Evolutionary conservation across 2,329 filamentous ascomycete genomes (phyloP), one percentile per base, ranked within the genome.

Genomic region (Phyllosticta ampelicida): DNA sequence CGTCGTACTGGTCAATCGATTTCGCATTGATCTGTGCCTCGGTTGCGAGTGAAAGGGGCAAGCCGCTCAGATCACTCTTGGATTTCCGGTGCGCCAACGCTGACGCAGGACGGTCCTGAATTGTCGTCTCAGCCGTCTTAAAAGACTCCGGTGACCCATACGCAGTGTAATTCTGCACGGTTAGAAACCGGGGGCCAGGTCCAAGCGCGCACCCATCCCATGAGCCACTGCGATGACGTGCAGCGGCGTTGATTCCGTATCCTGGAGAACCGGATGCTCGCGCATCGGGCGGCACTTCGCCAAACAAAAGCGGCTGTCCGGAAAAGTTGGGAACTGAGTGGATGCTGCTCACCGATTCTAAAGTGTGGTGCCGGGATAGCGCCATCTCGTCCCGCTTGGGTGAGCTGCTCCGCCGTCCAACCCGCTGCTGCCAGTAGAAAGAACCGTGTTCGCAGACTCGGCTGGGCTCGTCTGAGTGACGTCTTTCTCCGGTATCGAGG

Each of bases 21-120:
- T 56, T 57, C 53, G 52, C 29, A 29, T 60, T n/a, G 36, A 57
- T 51, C 23, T 51, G 29, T 21, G 51, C 51, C 26, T 56, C 58
- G 26, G 28, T 53, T 36, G 49, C 13, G 19, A 51, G 48, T 51
- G 58, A 60, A 16, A 56, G 51, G n/a, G 54, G 58, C 16, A 53
- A 23, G 26, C 50, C 51, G 26, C 21, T 50, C 16, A 60, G 30
- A 51, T 60, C 58, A 30, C 58, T 60, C 52, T 52, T 20, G n/a
- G 58, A 60, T 54, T 44, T 60, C 26, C 55, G 52, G 26, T 60
- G 58, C 19, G 54, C 58, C 21, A 48, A 30, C 36, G 54, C 54
- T 16, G 58, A 60, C 5, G 54, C 50, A 29, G 54, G 44, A 36
- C 58, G 58, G 36, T 44, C 36, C 36, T 44, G 36, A 44, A 44